Conservation (phyloP, 495 filamentous ascomycete genomes). For the Penicillium simplicissimum region DNA sequence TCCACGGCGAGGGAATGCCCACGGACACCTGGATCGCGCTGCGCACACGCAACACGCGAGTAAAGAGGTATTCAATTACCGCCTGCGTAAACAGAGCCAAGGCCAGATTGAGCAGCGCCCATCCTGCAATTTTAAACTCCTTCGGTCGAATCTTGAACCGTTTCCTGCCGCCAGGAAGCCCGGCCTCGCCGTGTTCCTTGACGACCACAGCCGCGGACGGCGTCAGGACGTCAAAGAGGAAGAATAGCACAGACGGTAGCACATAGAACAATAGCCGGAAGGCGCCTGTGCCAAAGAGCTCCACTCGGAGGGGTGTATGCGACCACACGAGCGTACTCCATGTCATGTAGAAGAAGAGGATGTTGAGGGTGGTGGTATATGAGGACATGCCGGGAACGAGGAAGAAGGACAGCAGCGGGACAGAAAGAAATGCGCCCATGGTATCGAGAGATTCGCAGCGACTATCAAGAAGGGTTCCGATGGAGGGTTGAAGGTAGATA, state of each 20-base stretch:
- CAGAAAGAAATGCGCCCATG: conserved; percentile 65
- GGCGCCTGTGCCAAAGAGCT: conserved; percentile 66
- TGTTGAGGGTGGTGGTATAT: conserved; percentile 78
- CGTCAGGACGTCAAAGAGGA: conserved; percentile 68
- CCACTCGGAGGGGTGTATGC: conserved; percentile 73
- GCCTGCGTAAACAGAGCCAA: conserved; percentile 59
- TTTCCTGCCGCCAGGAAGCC: conserved; percentile 60
- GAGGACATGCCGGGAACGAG: conserved; percentile 55
- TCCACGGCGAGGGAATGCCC: conserved; percentile 62
- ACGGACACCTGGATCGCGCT: conserved; percentile 61
- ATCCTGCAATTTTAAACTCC: conserved; percentile 46
- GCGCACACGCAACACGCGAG: conserved; percentile 47
- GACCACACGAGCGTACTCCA: conserved; percentile 83
- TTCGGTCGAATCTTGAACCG: conserved; percentile 33
- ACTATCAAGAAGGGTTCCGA: neutral
- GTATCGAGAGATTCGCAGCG: conserved; percentile 1
- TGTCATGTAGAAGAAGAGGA: conserved; percentile 87
- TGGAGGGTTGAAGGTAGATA: neutral
- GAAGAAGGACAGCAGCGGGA: conserved; percentile 69
- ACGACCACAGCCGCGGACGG: conserved; percentile 65
- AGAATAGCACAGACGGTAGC: conserved; percentile 70
- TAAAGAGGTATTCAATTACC: conserved; percentile 56
- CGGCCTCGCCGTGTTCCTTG: conserved; percentile 67
- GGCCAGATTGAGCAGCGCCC: conserved; percentile 66
- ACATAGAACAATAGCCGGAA: conserved; percentile 73